A percentile compares a stretch with the other conserved stretches of the same genome.
phyloP scores from a whole-genome alignment of 176 grass and related monocot genomes.

The Oryza australiensis region DNA sequence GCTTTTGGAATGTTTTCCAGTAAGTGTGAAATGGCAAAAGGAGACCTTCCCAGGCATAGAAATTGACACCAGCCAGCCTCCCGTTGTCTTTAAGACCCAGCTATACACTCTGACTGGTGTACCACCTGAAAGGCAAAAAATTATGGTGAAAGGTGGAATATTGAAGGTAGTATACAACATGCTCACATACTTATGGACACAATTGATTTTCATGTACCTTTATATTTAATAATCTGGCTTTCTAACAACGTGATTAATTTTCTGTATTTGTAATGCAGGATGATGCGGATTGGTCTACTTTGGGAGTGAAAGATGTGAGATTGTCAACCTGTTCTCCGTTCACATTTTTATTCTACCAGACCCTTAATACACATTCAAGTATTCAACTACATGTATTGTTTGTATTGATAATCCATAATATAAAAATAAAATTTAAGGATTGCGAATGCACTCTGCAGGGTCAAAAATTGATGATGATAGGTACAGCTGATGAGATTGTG shows the following conservation, averaged over 20 bases:
- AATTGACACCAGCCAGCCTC: conserved; percentile 85
- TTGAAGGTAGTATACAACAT: conserved; percentile 82
- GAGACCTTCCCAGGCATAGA: conserved; percentile 78
- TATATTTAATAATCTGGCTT: not conserved
- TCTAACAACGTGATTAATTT: conserved; percentile 28
- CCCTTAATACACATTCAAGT: not conserved
- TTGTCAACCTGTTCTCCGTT: conserved; percentile 39
- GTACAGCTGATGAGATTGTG: conserved; percentile 98
- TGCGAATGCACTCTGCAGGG: conserved; percentile 58
- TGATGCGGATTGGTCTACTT: conserved; percentile 92
- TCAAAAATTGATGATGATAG: conserved; percentile 99
- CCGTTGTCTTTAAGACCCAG: conserved; percentile 93
- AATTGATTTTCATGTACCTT: not conserved
- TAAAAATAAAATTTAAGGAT: conserved; percentile 18
- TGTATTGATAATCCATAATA: conserved; percentile 9
- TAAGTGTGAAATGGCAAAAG: conserved; percentile 99
- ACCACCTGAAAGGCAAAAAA: conserved; percentile 94
- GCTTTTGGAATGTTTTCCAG: conserved; percentile 50
- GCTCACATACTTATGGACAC: conserved; percentile 18
- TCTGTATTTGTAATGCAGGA: conserved; percentile 62
- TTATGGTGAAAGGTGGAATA: conserved; percentile 98
- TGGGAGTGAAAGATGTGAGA: conserved; percentile 93
- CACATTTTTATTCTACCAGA: conserved; percentile 29
- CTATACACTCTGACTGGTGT: conserved; percentile 93
- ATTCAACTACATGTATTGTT: not conserved